Conservation (phyloP, 2,329 filamentous ascomycete genomes). For the Penicillium sp. region DNA sequence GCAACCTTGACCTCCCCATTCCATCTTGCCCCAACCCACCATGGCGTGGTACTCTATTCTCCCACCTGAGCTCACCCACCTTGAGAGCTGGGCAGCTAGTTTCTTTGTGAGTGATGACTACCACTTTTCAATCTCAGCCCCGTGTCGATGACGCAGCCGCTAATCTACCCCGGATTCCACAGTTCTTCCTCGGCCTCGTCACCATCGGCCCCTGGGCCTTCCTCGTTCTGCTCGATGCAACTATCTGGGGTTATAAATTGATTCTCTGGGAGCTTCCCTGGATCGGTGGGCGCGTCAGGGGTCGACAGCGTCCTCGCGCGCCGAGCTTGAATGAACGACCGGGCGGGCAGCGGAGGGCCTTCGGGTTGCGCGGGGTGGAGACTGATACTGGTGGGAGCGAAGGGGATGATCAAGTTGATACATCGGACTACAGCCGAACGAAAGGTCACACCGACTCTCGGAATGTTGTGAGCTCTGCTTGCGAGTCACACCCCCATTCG, state of each 20-base stretch:
- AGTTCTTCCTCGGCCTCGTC: constrained; percentile 63
- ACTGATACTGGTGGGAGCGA: constrained; percentile 15
- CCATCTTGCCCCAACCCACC: background rate
- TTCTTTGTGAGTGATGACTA: constrained; percentile 58
- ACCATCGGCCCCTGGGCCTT: constrained; percentile 65
- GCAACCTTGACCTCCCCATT: constrained; percentile 6
- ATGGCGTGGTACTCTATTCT: constrained; percentile 70
- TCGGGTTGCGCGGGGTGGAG: constrained; percentile 29
- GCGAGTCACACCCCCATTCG: constrained; percentile 2
- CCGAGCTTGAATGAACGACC: constrained; percentile 62
- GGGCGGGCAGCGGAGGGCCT: constrained; percentile 43
- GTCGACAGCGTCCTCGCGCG: constrained; percentile 60
- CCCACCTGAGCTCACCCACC: constrained; percentile 55
- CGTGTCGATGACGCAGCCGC: constrained; percentile 2
- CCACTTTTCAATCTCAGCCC: background rate
- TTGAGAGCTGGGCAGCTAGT: constrained; percentile 64
- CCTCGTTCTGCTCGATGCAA: constrained; percentile 64
- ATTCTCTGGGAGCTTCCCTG: constrained; percentile 60
- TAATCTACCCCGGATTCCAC: background rate
- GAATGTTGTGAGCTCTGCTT: constrained; percentile 13
- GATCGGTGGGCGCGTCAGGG: constrained; percentile 62
- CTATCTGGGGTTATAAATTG: constrained; percentile 62
- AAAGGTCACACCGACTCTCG: background rate
- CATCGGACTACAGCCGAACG: background rate
- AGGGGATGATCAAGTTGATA: background rate